These are phyloP conservation scores for Aspergillus campestris DNA, from an alignment of 495 filamentous ascomycete genomes.

Conservation along the genomic window DNA sequence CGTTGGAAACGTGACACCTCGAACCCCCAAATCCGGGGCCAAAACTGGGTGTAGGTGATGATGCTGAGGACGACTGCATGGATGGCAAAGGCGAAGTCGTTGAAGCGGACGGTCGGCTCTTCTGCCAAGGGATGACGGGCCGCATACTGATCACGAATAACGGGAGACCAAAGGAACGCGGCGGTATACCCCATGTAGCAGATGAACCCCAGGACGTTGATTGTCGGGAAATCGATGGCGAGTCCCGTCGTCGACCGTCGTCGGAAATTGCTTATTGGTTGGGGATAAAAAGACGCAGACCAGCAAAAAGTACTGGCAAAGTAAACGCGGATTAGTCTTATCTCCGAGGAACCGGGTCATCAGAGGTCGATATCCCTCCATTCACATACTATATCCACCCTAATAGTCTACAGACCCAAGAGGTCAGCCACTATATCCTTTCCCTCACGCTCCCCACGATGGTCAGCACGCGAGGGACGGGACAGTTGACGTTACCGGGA, in stretches of 20 bases:
- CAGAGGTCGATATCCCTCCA: neutral
- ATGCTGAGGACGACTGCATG: conserved; percentile 65
- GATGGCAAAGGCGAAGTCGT: conserved; percentile 79
- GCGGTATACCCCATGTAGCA: conserved; percentile 68
- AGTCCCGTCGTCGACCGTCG: conserved; percentile 72
- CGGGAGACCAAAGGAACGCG: conserved; percentile 66
- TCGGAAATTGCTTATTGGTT: conserved; percentile 65
- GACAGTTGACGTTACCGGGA: conserved; percentile 24
- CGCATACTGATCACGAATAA: conserved; percentile 76
- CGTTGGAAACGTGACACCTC: conserved; percentile 43
- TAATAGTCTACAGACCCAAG: conserved; percentile 20
- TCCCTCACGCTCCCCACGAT: too few relatives aligned
- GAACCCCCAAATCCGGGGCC: conserved; percentile 66
- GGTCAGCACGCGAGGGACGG: too few relatives aligned
- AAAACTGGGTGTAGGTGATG: conserved; percentile 66
- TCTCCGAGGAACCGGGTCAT: neutral
- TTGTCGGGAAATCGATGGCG: conserved; percentile 74
- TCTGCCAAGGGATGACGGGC: conserved; percentile 61
- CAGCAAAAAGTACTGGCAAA: conserved; percentile 53
- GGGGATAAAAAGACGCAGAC: conserved; percentile 90
- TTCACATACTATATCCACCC: conserved; percentile 38
- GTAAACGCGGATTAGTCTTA: too few relatives aligned
- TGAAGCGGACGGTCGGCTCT: conserved; percentile 76
- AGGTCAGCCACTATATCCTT: conserved; percentile 1
- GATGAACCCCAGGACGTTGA: conserved; percentile 77